Base-by-base conservation (phyloP, 2,329 filamentous ascomycete genomes). In the Neofusicoccum laricinum region DNA sequence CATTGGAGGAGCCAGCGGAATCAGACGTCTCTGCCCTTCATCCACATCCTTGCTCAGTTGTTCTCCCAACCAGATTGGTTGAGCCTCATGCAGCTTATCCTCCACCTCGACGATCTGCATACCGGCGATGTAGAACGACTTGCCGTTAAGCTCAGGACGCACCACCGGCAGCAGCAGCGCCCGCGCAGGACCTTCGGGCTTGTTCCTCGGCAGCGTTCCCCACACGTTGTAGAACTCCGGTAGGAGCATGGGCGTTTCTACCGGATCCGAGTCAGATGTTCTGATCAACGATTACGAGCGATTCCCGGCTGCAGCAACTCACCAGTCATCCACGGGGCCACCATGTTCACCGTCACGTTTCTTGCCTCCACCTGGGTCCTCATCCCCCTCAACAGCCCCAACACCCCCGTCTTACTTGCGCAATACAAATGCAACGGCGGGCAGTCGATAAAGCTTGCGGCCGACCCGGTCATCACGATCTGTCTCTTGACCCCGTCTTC, bases 241-340 rank as follows among this genome's bases (percentile, higher is more conserved):
- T 19, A 51, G 32, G 8, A 58, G 45, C 63, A 67, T 67, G 5
- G 65, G 63, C 6, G 65, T 65, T 25, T 59, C 65, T 68, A 41
- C 0, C 8, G 4, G 21, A 6, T 30, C 3, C 11, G 12, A 25
- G 32, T 19, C 21, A n/a, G n/a, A n/a, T n/a, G n/a, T n/a, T n/a
- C n/a, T n/a, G n/a, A n/a, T n/a, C n/a, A n/a, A n/a, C n/a, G n/a
- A n/a, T n/a, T n/a, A n/a, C n/a, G n/a, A n/a, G n/a, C n/a, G n/a
- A n/a, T n/a, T n/a, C n/a, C n/a, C n/a, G n/a, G n/a, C n/a, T n/a
- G 55, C 21, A 30, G 21, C 14, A 10, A 64, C 69, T 62, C 65
- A 72, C 70, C 68, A 7, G 70, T 72, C 70, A 72, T 72, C 70
- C 70, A 72, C 0, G 69, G 70, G 45, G 68, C 69, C 17, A 72